Percentiles rank a stretch among this genome's conserved stretches.
Conservation (phyloP, 805 yeast species). For the Candida piceae region DNA sequence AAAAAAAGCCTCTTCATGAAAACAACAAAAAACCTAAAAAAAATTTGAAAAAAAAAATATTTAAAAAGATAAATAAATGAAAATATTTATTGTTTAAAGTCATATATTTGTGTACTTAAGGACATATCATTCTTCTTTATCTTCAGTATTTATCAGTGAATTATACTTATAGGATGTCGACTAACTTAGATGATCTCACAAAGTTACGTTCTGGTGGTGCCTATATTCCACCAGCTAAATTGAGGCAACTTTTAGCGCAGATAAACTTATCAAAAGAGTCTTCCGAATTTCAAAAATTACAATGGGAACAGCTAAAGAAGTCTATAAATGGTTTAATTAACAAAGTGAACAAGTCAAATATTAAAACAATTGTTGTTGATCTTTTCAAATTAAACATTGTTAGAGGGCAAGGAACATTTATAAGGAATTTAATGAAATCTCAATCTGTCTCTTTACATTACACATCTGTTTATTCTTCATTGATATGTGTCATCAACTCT, state of each 20-base stretch:
- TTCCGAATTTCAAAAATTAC: slow-evolving; percentile 42
- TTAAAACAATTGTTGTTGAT: slow-evolving; percentile 42
- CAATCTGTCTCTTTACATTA: slow-evolving; percentile 36
- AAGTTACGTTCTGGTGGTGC: slow-evolving; percentile 40
- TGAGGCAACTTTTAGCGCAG: slow-evolving; percentile 36
- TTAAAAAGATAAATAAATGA: too few species aligned
- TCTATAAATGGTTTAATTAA: slow-evolving; percentile 45
- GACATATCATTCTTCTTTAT: too few species aligned
- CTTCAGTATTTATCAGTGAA: too few species aligned
- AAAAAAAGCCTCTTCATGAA: too few species aligned
- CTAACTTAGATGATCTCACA: slow-evolving; percentile 31
- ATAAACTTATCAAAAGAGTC: slow-evolving; percentile 14
- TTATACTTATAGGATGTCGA: slow-evolving; percentile 16
- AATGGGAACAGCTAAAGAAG: slow-evolving; percentile 53
- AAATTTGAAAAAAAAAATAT: too few species aligned
- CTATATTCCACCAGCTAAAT: slow-evolving; percentile 51
- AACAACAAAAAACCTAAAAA: too few species aligned
- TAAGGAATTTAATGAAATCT: slow-evolving; percentile 50
- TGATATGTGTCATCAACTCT: slow-evolving; percentile 57
- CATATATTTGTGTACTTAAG: too few species aligned
- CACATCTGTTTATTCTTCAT: slow-evolving; percentile 50
- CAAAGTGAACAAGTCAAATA: slow-evolving; percentile 39
- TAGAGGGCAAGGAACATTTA: slow-evolving; percentile 58
- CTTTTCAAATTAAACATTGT: slow-evolving; percentile 54
- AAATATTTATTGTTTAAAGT: too few species aligned